Evolutionary conservation across 2,329 filamentous ascomycete species (phyloP), one percentile per base, ranked within the genome.

Genomic region (Onygena corvina): DNA sequence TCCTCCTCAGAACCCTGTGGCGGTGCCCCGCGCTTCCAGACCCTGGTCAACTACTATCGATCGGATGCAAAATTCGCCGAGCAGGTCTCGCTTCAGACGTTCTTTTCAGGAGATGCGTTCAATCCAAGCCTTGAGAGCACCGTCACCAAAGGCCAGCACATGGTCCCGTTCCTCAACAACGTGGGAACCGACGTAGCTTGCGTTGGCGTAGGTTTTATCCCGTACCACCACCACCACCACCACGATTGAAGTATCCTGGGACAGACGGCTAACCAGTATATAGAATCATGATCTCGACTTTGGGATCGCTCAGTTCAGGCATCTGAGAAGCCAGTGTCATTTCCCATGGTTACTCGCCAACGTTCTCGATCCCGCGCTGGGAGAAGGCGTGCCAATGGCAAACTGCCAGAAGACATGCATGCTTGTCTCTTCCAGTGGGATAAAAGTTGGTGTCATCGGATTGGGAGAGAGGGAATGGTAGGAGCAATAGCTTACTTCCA

Each of bases 201-300:
- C 62, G 74, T 93, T 46, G 87, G 87, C 52, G 83, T 87, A 71
- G 61, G 80, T 74, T 54, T 54, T 29, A 29, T 46, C 50, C 50
- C 27, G 48, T 11, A 27, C 20, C 25, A 6, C 9, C 30, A 16
- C n/a, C 16, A 20, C 27, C 18, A 11, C 27, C 12, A 12, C 21
- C n/a, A 20, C 8, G 14, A 33, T n/a, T 27, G 3, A 7, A 12
- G 23, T 46, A 47, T 47, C 14, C 12, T 3, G 18, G 29, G 18
- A 23, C 55, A 45, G 51, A 56, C 50, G 54, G 51, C 27, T 34
- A 9, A 35, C 21, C 21, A 21, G 12, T 42, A 12, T 27, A 11
- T 54, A 87, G 76, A 94, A 94, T 62, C 88, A 94, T 64, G 89
- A 94, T 62, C 79, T 94, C 48, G 89, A 94, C 68, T 94, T 94